These are phyloP conservation scores for Galerina marginata DNA, from an alignment of 768 basidiomycete species.

Conservation along the genomic window DNA sequence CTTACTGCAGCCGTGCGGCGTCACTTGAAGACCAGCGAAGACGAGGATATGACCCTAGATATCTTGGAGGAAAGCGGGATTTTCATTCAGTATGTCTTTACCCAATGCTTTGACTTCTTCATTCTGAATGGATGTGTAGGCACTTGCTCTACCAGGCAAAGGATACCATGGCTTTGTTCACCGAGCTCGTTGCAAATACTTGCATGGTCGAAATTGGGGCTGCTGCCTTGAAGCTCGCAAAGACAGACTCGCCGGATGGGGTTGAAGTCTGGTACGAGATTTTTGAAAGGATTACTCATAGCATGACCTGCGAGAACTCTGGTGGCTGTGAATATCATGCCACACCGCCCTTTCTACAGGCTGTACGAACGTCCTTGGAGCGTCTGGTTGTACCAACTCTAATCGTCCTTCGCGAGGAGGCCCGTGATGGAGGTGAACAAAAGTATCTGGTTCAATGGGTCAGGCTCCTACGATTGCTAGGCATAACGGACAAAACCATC, in stretches of 20 bases:
- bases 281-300: background rate
- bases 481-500: background rate
- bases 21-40: background rate
- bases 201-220: background rate
- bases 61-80: background rate
- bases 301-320: background rate
- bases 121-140: background rate
- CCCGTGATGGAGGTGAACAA: background rate
- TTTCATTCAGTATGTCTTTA: background rate
- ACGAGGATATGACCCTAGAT: background rate
- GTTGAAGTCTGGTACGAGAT: background rate
- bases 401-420: background rate
- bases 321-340: background rate
- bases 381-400: background rate
- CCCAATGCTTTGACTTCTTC: background rate
- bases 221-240: background rate
- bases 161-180: background rate
- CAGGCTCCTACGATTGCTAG: background rate
- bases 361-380: background rate
- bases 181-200: background rate
- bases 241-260: background rate
- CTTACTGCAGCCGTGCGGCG: background rate
- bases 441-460: background rate
- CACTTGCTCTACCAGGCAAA: background rate
- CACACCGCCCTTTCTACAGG: background rate